Evolutionary conservation across 164 flowering plant species (phyloP), one percentile per base, ranked within the genome.

Genomic region (Umbellularia californica): DNA sequence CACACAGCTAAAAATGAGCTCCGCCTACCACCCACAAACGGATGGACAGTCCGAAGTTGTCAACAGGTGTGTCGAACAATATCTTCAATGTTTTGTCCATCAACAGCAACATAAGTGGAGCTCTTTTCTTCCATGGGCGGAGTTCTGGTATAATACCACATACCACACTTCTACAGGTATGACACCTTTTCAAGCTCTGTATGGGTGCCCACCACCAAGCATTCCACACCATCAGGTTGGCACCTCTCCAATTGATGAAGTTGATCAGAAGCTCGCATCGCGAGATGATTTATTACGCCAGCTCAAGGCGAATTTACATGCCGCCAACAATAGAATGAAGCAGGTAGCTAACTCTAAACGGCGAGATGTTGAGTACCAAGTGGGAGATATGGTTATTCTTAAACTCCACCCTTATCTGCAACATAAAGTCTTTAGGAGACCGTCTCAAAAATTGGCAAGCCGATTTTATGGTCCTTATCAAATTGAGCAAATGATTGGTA

Each of bases 401-500:
- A 70, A 70, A 24, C 33, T 70, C 6, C 72, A 70, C 12, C 72
- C 72, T 11, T 70, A 70, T 22, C 63, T 0, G 17, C 72, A 51
- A 24, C 33, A 70, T 6, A 20, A 30, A 17, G 30, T 50, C 3
- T 70, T 50, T 25, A 47, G 20, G 13, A 63, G 28, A 10, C 62
- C 62, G 0, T 23, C 47, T 22, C 72, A 70, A 23, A 70, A 70
- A 33, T 51, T 70, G 25, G 58, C 72, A 3, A 70, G 62, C 23
- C 35, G 35, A 24, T 70, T 70, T 51, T 70, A 47, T 23, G 72
- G 72, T 10, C 60, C 72, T 22, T 70, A 50, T 25, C 13, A 13
- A 50, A 25, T 70, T 50, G n/a, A 23, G 10, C 10, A 23, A 27
- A 2, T 11, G 10, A 27, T 65, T 65, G 33, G 68, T 2, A 27